Evolutionary conservation across 805 yeast species (phyloP), one percentile per base, ranked within the genome.

Genomic region (Pichia manshurica): DNA sequence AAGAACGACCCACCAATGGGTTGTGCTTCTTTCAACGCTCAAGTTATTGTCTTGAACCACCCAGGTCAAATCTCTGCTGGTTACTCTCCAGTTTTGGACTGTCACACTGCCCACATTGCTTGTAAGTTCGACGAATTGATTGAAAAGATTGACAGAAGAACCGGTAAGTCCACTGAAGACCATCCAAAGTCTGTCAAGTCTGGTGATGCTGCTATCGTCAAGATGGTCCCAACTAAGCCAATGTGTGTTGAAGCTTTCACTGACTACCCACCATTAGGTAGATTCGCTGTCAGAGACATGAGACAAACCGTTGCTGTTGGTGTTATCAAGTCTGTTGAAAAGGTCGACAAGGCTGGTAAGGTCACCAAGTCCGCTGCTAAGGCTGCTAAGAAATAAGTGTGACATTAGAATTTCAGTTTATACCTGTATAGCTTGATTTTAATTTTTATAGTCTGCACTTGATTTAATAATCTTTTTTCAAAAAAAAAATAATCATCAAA

Each of bases 251-350:
- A 91, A 77, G 79, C 91, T 62, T 91, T 82, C 83, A 75, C 82
- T 68, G 93, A 88, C 69, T 89, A 91, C 83, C 96, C 91, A 72
- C 96, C 95, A 77, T 75, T 91, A 73, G 93, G 96, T 77, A 89
- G 98, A 84, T 79, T 91, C 77, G 91, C 91, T 72, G 96, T 89
- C 82, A 90, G 97, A 86, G 97, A 89, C 79, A 89, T 89, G 97
- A 87, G 97, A 86, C 96, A 89, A 79, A 90, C 97, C 66, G 97
- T 90, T 68, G 97, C 97, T 72, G 97, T 90, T 72, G 97, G 97
- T 87, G 96, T 90, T 71, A 86, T 91, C 86, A 91, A 91, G 84
- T 74, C 88, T 58, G 96, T 88, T 65, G 95, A 79, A 68, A 88
- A 88, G 85, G 65, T 86, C 61, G 69, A 81, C 75, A 77, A 75